phyloP scores from a whole-genome alignment of 306 rosid genomes.

The Malus sylvestris region DNA sequence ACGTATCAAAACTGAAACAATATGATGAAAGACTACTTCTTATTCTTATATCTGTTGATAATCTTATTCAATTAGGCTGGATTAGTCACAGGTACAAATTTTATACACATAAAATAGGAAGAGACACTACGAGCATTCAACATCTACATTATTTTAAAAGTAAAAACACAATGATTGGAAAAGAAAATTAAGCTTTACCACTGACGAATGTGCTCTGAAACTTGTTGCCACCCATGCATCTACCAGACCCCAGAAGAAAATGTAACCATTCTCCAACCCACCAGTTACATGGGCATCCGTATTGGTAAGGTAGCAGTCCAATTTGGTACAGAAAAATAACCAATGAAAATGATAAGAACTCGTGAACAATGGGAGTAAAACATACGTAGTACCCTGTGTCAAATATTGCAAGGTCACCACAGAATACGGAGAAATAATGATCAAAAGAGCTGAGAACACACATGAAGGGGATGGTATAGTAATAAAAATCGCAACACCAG shows the following conservation, averaged over 20 bases:
- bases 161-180: background rate
- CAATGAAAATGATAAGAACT: slow-evolving; percentile 16
- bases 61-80: background rate
- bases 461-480: background rate
- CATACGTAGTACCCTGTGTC: background rate
- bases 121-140: slow-evolving; percentile 5
- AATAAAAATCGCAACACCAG: too few species aligned
- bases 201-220: slow-evolving; percentile 80
- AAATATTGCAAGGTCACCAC: background rate
- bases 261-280: slow-evolving; percentile 88
- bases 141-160: background rate
- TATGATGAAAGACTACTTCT: background rate
- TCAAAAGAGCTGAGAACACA: background rate
- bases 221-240: slow-evolving; percentile 76
- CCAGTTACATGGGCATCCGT: slow-evolving; percentile 80
- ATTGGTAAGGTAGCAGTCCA: slow-evolving; percentile 94
- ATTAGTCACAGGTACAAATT: background rate
- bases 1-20: background rate
- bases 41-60: background rate
- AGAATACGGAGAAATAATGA: background rate
- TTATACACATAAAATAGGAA: background rate
- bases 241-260: slow-evolving; percentile 90
- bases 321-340: slow-evolving; percentile 32
- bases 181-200: slow-evolving; percentile 37
- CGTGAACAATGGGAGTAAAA: background rate